A percentile compares a stretch with the other conserved stretches of the same genome.
These are phyloP conservation scores for Candida sanyiensis DNA, from an alignment of 805 yeast genomes.

Conservation along the genomic window DNA sequence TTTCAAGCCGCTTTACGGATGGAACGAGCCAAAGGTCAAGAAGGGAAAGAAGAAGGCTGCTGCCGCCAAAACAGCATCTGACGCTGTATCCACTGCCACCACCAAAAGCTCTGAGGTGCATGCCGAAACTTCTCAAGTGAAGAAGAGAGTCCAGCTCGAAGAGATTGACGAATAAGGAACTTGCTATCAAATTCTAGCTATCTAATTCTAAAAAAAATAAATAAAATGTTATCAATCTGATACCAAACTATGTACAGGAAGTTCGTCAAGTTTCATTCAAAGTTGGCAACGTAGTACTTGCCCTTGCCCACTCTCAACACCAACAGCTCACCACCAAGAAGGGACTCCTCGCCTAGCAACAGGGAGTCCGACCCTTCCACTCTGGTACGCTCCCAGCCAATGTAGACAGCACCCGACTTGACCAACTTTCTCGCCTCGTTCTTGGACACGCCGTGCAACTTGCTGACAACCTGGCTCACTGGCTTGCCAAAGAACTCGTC, in stretches of 20 bases:
- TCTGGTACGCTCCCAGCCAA: constrained; percentile 56
- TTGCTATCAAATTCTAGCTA: no score
- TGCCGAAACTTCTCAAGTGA: constrained; percentile 7
- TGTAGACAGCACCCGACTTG: constrained; percentile 65
- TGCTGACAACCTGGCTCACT: constrained; percentile 48
- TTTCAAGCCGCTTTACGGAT: constrained; percentile 76
- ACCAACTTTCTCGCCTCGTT: constrained; percentile 58
- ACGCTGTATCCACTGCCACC: not conserved
- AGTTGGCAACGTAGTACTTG: constrained; percentile 51
- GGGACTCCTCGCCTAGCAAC: constrained; percentile 41
- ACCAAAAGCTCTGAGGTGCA: constrained; percentile 2
- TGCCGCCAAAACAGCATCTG: constrained; percentile 7
- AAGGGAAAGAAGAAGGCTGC: constrained; percentile 19
- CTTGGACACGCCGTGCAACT: constrained; percentile 42
- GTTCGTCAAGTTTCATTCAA: constrained; percentile 6
- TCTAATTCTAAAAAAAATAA: not conserved
- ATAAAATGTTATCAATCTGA: no score
- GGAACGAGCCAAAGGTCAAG: constrained; percentile 29
- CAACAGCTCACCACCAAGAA: constrained; percentile 56
- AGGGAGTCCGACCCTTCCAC: constrained; percentile 46
- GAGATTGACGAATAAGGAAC: constrained; percentile 1
- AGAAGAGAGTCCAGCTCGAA: constrained; percentile 4
- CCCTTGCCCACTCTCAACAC: constrained; percentile 73
- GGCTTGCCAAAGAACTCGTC: constrained; percentile 34
- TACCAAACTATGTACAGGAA: constrained; percentile 1